These are phyloP conservation scores for Fusarium nisikadoi DNA, from an alignment of 2,329 filamentous ascomycete genomes.

Conservation along the genomic window DNA sequence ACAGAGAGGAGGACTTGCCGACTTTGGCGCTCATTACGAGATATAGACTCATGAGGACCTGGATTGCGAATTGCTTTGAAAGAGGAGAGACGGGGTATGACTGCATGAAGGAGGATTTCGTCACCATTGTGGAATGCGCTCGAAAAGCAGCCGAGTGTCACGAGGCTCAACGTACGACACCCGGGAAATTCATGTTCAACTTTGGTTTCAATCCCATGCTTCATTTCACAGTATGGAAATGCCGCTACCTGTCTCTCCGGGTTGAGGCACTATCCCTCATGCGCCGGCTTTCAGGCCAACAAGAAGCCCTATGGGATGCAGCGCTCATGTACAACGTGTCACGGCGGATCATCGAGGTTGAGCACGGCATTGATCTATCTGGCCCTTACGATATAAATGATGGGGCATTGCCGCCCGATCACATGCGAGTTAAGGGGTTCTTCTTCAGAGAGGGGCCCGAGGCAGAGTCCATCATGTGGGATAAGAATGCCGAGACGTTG, in stretches of 20 bases:
- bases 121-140: constrained; percentile 45
- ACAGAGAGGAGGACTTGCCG: neutral
- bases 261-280: constrained; percentile 49
- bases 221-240: constrained; percentile 53
- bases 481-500: neutral
- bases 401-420: constrained; percentile 19
- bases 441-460: neutral
- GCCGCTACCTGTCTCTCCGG: constrained; percentile 51
- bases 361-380: constrained; percentile 49
- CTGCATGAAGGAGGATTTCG: constrained; percentile 43
- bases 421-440: constrained; percentile 33
- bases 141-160: constrained; percentile 15
- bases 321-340: constrained; percentile 47
- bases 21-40: constrained; percentile 46
- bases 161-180: neutral
- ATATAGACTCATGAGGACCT: constrained; percentile 48
- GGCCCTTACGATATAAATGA: constrained; percentile 9
- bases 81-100: constrained; percentile 51
- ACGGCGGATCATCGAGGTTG: constrained; percentile 51
- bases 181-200: constrained; percentile 53
- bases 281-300: constrained; percentile 41
- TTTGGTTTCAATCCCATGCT: constrained; percentile 53
- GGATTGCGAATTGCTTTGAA: constrained; percentile 47
- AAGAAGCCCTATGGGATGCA: constrained; percentile 54
- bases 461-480: neutral